Base-by-base conservation (phyloP, 2,329 filamentous ascomycete genomes). In the Epichloe elymi region DNA sequence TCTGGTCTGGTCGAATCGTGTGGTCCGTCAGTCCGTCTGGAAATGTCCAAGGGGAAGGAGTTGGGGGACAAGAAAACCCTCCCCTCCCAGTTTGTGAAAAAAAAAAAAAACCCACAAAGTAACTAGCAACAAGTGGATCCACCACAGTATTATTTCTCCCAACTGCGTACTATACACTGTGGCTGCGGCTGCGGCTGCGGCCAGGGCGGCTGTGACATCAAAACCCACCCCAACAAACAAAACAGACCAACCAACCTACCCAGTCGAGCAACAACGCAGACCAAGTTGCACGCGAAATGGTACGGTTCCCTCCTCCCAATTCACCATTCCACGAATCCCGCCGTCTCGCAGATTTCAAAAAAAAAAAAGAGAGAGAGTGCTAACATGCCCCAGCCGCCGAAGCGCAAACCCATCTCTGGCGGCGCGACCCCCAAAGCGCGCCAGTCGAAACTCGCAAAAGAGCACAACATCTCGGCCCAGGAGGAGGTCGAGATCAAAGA, bases 401-500 rank as follows among this genome's bases (percentile, higher is more conserved):
- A 76, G 65, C 75, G 76, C 59, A 76, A 74, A 60, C 55, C 65
- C 45, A 62, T 65, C 49, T 52, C 62, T 33, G 43, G 55, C 48
- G 51, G 61, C 19, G 64, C 17, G 51, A 62, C 53, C 58, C 58
- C 65, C 50, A 71, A 63, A 63, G 56, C 61, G 48, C 85, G 86
- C 55, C 82, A 81, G 61, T 95, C 90, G 53, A 94, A 89, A 67
- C 86, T 96, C 60, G 91, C 91, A 91, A 90, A 90, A 70, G 88
- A 95, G 63, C 83, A 96, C 75, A 84, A 89, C 66, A 81, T 97
- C 62, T 84, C 81, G 14, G 85, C 83, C 40, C 80, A 85, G 56
- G 85, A 96, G 69, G 91, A 97, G 70, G 77, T 79, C 58, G 89
- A 96, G 70, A 95, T 98, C 63, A 83, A 81, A 61, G 90, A 96